A percentile compares a stretch with the other conserved stretches of the same genome.
These are phyloP conservation scores for Aethionema arabicum DNA, from an alignment of 345 rosid species.

Conservation along the genomic window DNA sequence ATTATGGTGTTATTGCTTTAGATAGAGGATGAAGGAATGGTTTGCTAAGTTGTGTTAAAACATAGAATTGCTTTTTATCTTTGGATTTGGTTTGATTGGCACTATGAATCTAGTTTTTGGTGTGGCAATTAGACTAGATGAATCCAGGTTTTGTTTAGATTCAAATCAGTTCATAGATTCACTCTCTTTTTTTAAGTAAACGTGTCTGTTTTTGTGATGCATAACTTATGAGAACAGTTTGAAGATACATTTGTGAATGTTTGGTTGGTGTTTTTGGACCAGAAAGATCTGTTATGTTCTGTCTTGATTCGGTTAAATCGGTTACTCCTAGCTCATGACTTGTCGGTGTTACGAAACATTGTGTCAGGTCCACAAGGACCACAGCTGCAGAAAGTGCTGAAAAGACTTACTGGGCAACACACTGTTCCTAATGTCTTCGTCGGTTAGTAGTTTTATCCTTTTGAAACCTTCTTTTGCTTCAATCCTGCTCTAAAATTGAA, in stretches of 20 bases:
- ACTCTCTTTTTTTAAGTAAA: neutral
- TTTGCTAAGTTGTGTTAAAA: neutral
- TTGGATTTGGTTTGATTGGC: constrained; percentile 13
- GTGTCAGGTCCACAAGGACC: constrained; percentile 84
- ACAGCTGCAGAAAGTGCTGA: constrained; percentile 79
- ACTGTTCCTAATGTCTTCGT: constrained; percentile 96
- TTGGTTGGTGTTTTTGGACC: constrained; percentile 7
- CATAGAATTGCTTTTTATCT: neutral
- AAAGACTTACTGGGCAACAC: constrained; percentile 86
- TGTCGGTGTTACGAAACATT: neutral
- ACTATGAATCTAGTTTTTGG: neutral
- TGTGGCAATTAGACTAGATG: constrained; percentile 17
- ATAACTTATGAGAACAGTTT: neutral
- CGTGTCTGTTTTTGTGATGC: neutral
- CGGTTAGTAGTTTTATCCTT: constrained; percentile 43
- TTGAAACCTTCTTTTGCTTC: constrained; percentile 3
- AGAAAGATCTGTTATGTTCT: neutral
- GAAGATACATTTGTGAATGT: constrained; percentile 6
- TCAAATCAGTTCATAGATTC: neutral
- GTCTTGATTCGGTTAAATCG: neutral
- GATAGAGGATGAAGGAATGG: constrained; percentile 3
- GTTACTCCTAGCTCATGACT: neutral
- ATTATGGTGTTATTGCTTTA: constrained; percentile 7
- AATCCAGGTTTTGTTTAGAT: neutral
- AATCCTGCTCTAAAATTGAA: constrained; percentile 5